phyloP scores from a whole-genome alignment of 768 basidiomycete genomes.

The Boletus huronensis region DNA sequence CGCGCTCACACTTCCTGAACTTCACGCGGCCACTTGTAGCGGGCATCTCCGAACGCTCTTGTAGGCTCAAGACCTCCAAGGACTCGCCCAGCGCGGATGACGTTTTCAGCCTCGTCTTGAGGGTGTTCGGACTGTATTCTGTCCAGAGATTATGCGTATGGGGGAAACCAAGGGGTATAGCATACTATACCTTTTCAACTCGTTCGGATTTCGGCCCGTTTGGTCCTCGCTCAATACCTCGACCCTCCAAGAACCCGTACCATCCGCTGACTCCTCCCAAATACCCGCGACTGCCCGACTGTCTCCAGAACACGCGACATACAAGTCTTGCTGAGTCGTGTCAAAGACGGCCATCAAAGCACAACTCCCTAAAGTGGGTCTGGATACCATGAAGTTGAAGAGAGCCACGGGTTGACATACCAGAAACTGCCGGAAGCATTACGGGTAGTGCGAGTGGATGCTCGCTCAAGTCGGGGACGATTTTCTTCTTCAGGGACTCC shows the following conservation, averaged over 20 bases:
- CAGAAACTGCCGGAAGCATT: constrained; percentile 83
- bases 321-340: constrained; percentile 74
- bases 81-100: constrained; percentile 77
- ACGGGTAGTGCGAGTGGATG: constrained; percentile 67
- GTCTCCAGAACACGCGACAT: constrained; percentile 91
- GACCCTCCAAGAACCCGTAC: constrained; percentile 78
- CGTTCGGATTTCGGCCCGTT: constrained; percentile 86
- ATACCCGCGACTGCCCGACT: constrained; percentile 94
- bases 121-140: constrained; percentile 87
- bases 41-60: constrained; percentile 84
- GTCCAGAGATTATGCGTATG: background rate
- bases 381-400: constrained; percentile 10
- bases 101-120: constrained; percentile 61
- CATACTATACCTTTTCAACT: constrained; percentile 65
- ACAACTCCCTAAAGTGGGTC: constrained; percentile 65
- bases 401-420: constrained; percentile 30
- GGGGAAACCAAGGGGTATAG: background rate
- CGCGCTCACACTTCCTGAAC: constrained; percentile 64
- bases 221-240: constrained; percentile 96
- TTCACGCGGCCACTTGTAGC: constrained; percentile 81
- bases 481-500: constrained; percentile 46
- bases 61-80: constrained; percentile 86
- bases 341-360: constrained; percentile 88
- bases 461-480: constrained; percentile 61
- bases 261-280: constrained; percentile 68